Evolutionary conservation across 2,329 filamentous ascomycete genomes (phyloP), one percentile per base, ranked within the genome.

Genomic region (Trichophyton simii): DNA sequence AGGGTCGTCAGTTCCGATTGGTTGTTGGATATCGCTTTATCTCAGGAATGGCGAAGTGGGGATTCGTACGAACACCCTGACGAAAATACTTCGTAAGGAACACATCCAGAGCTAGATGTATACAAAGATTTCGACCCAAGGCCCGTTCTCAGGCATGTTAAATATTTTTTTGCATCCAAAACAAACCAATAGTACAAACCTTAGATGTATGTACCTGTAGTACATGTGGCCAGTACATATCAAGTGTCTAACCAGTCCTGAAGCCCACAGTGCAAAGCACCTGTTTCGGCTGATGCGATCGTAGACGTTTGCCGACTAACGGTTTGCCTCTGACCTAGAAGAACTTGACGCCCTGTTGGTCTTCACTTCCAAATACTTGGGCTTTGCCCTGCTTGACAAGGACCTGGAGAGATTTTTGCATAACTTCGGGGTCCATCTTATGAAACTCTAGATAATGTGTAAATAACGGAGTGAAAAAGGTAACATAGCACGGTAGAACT

Each of bases 341-440:
- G 78, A 99, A 97, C 78, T 99, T 99, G 66, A 97, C 90, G 69
- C 94, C 94, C 69, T 88, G 84, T 63, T 89, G 88, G 71, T 92
- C 90, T 69, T 92, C 91, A 60, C 84, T 83, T 38, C 92, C 92
- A 76, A 99, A 97, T 28, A 97, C 85, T 74, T 97, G 92, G 13
- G 91, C 92, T 76, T 88, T 95, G 67, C 91, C 91, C 65, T 87
- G 83, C 80, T 95, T 96, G 41, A 95, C 91, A 57, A 96, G 80
- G 58, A 94, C 80, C 63, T 83, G 82, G 57, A 99, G 79, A 42
- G 89, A 87, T 73, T 87, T 91, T 66, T 87, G 82, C 69, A 99
- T 80, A 64, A 96, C 74, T 25, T 91, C 89, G 54, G 81, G 79
- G 71, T 97, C 91, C 79, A 99, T 88, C n/a, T 88, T 89, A 73